A percentile compares a stretch with the other conserved stretches of the same genome.
Evolutionary conservation across 768 basidiomycete species (phyloP).

Genomic region (Russula olivacea): DNA sequence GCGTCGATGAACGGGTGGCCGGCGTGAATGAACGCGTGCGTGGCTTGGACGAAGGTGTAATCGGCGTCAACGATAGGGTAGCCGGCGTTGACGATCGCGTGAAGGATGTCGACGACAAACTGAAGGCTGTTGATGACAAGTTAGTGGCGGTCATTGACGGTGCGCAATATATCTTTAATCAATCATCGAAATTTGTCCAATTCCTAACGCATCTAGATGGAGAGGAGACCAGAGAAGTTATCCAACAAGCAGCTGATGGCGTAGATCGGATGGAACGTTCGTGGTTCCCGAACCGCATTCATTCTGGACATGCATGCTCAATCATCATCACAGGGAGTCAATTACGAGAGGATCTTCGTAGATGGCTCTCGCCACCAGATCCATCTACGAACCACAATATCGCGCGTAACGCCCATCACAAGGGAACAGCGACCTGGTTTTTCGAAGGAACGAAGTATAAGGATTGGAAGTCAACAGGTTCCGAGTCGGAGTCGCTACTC

Average conservation of each 20-base stretch:
- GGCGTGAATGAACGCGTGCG: too few species aligned
- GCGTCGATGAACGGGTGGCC: too few species aligned
- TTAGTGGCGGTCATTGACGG: background rate
- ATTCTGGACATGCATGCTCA: background rate
- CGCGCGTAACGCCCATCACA: background rate
- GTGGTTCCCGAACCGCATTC: background rate
- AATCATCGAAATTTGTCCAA: too few species aligned
- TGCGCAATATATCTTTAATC: background rate
- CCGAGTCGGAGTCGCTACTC: background rate
- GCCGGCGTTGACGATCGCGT: background rate
- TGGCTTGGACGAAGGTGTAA: too few species aligned
- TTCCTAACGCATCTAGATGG: too few species aligned
- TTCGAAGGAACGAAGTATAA: background rate
- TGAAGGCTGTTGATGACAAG: background rate
- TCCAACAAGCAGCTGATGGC: too few species aligned
- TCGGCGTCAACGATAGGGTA: background rate
- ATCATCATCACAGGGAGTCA: background rate
- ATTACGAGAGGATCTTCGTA: background rate
- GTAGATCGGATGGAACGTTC: background rate
- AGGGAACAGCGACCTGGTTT: constrained; percentile 1
- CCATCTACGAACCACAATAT: background rate
- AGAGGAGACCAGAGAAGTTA: too few species aligned
- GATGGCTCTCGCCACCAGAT: constrained; percentile 8
- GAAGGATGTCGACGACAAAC: too few species aligned
- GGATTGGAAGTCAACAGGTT: background rate